Evolutionary conservation across 495 filamentous ascomycete species (phyloP), one percentile per base, ranked within the genome.

Genomic region (Sphaerosporella brunnea): DNA sequence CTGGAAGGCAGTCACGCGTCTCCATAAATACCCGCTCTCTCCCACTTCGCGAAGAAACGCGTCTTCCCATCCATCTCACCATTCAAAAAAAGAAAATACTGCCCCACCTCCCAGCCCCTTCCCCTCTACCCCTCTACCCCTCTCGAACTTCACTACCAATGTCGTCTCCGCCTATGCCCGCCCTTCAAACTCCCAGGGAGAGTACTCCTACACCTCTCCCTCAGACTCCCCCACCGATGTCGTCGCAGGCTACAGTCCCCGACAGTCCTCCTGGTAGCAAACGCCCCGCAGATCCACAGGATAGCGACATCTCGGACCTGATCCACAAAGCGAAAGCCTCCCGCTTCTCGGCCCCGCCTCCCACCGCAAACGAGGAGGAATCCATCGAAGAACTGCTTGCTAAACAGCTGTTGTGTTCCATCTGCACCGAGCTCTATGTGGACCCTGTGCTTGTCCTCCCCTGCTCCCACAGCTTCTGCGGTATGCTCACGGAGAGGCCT

Each of bases 381-480:
- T 42, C 43, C n/a, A 37, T 56, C 2, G 53, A 26, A 4, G 50
- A 58, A 9, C 45, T 13, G 4, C 23, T 56, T 4, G 55, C 57
- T 28, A 25, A 23, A 36, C 46, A 47, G 28, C 38, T 59, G 36
- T 51, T 35, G 20, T 59, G 55, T 38, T 46, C 55, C 82, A 95
- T 97, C 55, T 97, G 90, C 64, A 87, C 86, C 51, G 90, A 97
- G 57, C 71, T 95, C 40, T 78, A 95, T 49, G 84, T 82, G 66
- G 80, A 93, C 62, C 90, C 90, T 18, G 76, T 95, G 47, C 93
- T 86, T 23, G 80, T 93, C 50, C 80, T 94, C 59, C 83, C 94
- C 67, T 97, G 90, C 63, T 75, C 95, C 1, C 90, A 95, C 66
- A 94, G 83, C 30, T 95, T 92, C 64, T 95, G 90, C 69, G 90